Evolutionary conservation across 2,329 filamentous ascomycete species (phyloP).

Genomic region (Mariannaea sp.): DNA sequence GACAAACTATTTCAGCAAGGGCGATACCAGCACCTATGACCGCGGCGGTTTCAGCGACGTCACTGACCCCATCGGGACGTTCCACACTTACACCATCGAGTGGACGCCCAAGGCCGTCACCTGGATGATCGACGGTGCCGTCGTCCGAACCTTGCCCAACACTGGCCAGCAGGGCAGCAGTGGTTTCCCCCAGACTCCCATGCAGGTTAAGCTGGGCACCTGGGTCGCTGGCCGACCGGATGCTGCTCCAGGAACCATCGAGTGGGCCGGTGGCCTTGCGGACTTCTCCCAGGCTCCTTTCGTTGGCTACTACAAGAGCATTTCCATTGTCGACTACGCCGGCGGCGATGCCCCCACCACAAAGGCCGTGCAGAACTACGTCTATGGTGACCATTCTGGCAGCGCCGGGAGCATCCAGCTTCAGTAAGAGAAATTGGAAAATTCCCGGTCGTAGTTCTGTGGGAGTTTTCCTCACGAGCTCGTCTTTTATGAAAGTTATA

Average conservation of each 20-base stretch:
- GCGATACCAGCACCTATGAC: conserved; percentile 68
- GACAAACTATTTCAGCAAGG: conserved; percentile 81
- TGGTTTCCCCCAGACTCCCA: conserved; percentile 73
- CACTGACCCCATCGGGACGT: conserved; percentile 50
- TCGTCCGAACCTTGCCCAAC: conserved; percentile 68
- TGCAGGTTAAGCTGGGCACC: conserved; percentile 70
- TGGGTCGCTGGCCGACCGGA: conserved; percentile 63
- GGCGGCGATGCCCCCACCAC: conserved; percentile 41
- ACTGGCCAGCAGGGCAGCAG: conserved; percentile 51
- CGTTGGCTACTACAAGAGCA: conserved; percentile 51
- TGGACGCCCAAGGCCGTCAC: conserved; percentile 67
- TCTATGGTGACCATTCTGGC: conserved; percentile 49
- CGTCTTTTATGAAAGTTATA: too few relatives aligned
- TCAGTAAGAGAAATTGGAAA: not conserved
- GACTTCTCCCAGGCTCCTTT: conserved; percentile 51
- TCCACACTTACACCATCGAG: conserved; percentile 70
- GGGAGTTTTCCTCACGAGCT: too few relatives aligned
- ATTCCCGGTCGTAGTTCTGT: too few relatives aligned
- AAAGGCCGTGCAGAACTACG: conserved; percentile 47
- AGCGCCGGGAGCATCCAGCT: conserved; percentile 50
- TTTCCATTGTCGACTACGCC: conserved; percentile 51
- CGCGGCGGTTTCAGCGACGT: conserved; percentile 64
- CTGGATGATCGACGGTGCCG: conserved; percentile 67
- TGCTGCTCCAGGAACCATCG: conserved; percentile 71
- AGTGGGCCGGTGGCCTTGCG: conserved; percentile 66